phyloP scores from a whole-genome alignment of 805 yeast species.

The Starmerella bombi region DNA sequence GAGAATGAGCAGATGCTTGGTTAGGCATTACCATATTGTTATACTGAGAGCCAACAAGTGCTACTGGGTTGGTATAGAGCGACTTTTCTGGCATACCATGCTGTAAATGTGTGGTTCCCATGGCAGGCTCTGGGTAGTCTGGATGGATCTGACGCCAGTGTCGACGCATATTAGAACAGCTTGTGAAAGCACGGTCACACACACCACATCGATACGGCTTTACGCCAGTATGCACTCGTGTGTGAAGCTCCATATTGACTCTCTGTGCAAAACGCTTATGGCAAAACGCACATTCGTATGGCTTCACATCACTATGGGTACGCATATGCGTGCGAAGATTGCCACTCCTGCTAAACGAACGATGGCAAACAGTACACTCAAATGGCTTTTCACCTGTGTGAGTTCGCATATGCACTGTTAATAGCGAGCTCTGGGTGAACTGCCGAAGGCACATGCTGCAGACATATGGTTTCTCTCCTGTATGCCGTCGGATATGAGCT shows the following conservation, averaged over 20 bases:
- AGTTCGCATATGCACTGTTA: conserved; percentile 71
- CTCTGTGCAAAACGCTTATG: conserved; percentile 69
- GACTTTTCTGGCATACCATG: conserved; percentile 19
- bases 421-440: conserved; percentile 72
- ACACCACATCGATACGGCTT: conserved; percentile 65
- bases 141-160: conserved; percentile 22
- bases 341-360: conserved; percentile 76
- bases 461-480: conserved; percentile 79
- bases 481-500: conserved; percentile 76
- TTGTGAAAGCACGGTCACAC: conserved; percentile 33
- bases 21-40: too few species aligned
- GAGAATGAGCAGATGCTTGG: too few species aligned
- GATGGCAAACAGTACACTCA: conserved; percentile 67
- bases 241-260: conserved; percentile 75
- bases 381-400: conserved; percentile 90
- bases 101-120: conserved; percentile 14
- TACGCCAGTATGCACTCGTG: conserved; percentile 81
- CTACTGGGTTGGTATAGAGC: conserved; percentile 10
- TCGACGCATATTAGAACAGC: conserved; percentile 21
- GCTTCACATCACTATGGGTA: conserved; percentile 58
- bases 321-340: conserved; percentile 80
- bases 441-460: conserved; percentile 63
- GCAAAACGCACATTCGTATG: conserved; percentile 69
- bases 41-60: too few species aligned
- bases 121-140: conserved; percentile 15